Conservation (phyloP, 352 stramenopile species). For the Globisporangium lucens region DNA sequence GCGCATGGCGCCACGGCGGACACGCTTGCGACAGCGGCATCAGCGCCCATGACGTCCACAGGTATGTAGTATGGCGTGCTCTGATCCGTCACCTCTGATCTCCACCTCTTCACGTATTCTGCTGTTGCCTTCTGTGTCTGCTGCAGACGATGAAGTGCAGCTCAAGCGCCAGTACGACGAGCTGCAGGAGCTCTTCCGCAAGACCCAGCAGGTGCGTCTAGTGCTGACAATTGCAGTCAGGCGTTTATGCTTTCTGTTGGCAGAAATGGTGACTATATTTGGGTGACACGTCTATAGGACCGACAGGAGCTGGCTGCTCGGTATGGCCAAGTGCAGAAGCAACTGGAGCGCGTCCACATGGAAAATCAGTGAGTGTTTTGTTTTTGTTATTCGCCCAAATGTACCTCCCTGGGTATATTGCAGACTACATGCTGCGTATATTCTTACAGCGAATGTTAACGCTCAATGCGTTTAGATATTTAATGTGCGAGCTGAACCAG, state of each 20-base stretch:
- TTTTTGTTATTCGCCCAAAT: background rate
- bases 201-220: constrained; percentile 22
- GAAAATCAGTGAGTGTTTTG: constrained; percentile 33
- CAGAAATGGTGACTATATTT: background rate
- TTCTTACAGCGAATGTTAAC: background rate
- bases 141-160: constrained; percentile 2
- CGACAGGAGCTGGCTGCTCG: constrained; percentile 17
- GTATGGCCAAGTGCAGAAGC: constrained; percentile 16
- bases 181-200: constrained; percentile 19
- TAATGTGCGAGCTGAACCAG: constrained; percentile 35
- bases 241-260: background rate
- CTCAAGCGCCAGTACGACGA: constrained; percentile 21
- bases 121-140: background rate
- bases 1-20: background rate
- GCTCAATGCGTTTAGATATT: constrained; percentile 21
- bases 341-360: constrained; percentile 22
- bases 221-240: background rate
- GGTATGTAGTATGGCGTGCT: background rate
- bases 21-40: background rate
- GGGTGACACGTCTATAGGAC: constrained; percentile 16
- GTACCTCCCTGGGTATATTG: background rate
- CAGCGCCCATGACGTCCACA: background rate
- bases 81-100: background rate
- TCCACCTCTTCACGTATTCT: background rate
- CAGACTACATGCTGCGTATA: background rate